Conservation (phyloP, 2,329 filamentous ascomycete genomes). For the Cladophialophora immunda region DNA sequence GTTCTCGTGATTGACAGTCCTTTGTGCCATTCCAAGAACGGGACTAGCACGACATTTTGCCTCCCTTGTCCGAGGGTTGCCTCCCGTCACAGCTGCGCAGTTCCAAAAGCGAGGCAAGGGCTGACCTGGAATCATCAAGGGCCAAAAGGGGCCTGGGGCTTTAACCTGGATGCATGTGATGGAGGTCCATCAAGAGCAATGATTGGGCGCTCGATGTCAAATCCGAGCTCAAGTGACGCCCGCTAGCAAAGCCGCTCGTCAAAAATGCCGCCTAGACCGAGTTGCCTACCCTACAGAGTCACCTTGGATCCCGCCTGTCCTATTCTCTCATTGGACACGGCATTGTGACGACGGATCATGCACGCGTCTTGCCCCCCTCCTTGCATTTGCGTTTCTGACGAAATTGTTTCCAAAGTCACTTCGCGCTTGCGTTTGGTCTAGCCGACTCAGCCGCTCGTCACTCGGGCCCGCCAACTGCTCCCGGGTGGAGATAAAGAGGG, state of each 20-base stretch:
- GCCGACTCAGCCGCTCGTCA: constrained; percentile 16
- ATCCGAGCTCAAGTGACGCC: constrained; percentile 15
- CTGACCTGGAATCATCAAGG: constrained; percentile 1
- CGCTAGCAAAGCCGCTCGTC: constrained; percentile 22
- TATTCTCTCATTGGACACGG: constrained; percentile 26
- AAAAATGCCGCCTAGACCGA: constrained; percentile 21
- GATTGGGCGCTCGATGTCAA: constrained; percentile 23
- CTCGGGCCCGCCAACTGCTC: background rate
- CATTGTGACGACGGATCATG: constrained; percentile 20
- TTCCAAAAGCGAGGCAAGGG: constrained; percentile 20
- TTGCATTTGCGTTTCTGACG: constrained; percentile 15
- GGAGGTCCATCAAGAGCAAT: constrained; percentile 15
- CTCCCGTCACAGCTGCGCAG: constrained; percentile 12
- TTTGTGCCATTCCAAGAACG: constrained; percentile 5
- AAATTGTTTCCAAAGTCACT: constrained; percentile 17
- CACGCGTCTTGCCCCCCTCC: constrained; percentile 29
- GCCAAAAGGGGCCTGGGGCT: constrained; percentile 20
- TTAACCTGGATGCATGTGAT: constrained; percentile 21
- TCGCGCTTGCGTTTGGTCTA: constrained; percentile 22
- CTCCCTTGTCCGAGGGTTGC: background rate
- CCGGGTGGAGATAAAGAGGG: background rate
- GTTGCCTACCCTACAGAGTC: constrained; percentile 14
- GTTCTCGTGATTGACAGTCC: constrained; percentile 5
- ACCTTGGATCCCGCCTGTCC: constrained; percentile 11
- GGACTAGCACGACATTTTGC: constrained; percentile 5